These are phyloP conservation scores for Irpex sp. DNA, from an alignment of 1,284 basidiomycete genomes.

Conservation along the genomic window DNA sequence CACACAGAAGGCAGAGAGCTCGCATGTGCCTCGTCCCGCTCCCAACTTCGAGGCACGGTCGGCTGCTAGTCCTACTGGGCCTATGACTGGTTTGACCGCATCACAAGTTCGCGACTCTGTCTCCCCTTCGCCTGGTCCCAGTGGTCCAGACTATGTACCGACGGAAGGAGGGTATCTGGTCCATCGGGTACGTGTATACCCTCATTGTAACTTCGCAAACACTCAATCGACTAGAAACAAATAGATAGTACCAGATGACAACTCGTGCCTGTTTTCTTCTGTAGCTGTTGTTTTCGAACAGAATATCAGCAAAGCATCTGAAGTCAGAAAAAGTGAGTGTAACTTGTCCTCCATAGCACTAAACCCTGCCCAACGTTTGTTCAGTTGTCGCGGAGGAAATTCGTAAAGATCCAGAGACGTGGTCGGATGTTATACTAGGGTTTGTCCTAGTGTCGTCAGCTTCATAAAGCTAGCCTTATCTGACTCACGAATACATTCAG, in stretches of 20 bases:
- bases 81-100: slow-evolving; percentile 22
- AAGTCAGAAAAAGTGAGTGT: slow-evolving; percentile 59
- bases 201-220: background rate
- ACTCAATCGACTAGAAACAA: background rate
- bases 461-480: background rate
- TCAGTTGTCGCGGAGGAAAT: slow-evolving; percentile 82
- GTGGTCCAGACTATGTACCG: slow-evolving; percentile 52
- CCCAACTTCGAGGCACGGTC: slow-evolving; percentile 6
- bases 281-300: slow-evolving; percentile 83
- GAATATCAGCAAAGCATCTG: slow-evolving; percentile 57
- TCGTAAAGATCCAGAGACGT: slow-evolving; percentile 60
- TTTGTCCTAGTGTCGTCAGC: slow-evolving; percentile 27
- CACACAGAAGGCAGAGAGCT: slow-evolving; percentile 37
- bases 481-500: background rate
- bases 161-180: slow-evolving; percentile 61
- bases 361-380: background rate
- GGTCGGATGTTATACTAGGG: slow-evolving; percentile 83
- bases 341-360: background rate
- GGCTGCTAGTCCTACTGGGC: slow-evolving; percentile 9
- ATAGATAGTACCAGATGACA: slow-evolving; percentile 89
- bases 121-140: slow-evolving; percentile 13
- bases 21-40: slow-evolving; percentile 14
- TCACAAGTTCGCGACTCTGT: slow-evolving; percentile 19
- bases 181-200: slow-evolving; percentile 48
- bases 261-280: slow-evolving; percentile 88